These are phyloP conservation scores for Moniliella sp. DNA, from an alignment of 1,284 basidiomycete genomes.

Conservation along the genomic window DNA sequence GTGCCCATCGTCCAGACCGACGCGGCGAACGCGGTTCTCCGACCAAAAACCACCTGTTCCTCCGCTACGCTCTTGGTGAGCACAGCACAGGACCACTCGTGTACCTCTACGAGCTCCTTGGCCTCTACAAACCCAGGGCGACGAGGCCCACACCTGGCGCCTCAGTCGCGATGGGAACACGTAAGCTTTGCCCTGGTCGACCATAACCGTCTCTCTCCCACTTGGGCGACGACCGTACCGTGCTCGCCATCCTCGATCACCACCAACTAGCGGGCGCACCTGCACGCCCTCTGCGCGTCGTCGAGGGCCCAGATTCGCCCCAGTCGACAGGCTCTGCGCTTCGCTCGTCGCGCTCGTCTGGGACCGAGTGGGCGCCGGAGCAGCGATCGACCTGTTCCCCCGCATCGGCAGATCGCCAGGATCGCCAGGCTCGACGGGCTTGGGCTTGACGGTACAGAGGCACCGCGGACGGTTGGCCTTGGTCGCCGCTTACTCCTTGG, in stretches of 20 bases:
- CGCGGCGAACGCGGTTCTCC: conserved; percentile 49
- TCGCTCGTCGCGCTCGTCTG: background rate
- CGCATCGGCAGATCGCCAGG: too few species aligned
- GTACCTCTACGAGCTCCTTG: conserved; percentile 5
- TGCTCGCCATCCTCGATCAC: conserved; percentile 71
- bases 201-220: conserved; percentile 37
- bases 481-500: too few species aligned
- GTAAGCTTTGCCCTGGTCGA: conserved; percentile 62
- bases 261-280: conserved; percentile 52
- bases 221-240: conserved; percentile 33
- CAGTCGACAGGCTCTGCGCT: background rate
- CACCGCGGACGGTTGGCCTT: too few species aligned
- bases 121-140: background rate
- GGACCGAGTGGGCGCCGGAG: background rate
- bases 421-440: too few species aligned
- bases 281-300: background rate
- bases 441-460: too few species aligned
- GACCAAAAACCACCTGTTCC: conserved; percentile 57
- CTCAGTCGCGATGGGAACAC: conserved; percentile 37
- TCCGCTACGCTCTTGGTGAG: conserved; percentile 33
- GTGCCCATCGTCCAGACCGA: conserved; percentile 56
- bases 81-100: conserved; percentile 34
- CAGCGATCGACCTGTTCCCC: too few species aligned
- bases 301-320: background rate
- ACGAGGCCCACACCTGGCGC: conserved; percentile 1